A percentile compares a stretch with the other conserved stretches of the same genome.
Evolutionary conservation across 1,284 basidiomycete species (phyloP).

Genomic region (Xerocomus minutiporus): DNA sequence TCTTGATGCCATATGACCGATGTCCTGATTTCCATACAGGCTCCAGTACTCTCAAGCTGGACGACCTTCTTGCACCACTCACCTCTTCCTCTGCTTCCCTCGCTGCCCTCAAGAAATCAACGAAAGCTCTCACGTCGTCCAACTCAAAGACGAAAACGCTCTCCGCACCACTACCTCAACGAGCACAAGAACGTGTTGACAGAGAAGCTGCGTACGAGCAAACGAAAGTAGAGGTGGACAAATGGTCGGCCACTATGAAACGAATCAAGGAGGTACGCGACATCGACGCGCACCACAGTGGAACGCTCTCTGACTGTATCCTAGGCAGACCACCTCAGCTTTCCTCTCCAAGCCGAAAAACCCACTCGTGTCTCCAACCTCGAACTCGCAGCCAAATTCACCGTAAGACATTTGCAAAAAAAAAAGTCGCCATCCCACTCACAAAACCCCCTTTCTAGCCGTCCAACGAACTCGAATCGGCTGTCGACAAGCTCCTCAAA

Average conservation of each 20-base stretch:
- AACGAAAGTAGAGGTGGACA: slow-evolving; percentile 88
- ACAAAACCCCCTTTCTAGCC: slow-evolving; percentile 5
- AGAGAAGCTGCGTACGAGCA: slow-evolving; percentile 92
- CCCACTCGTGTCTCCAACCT: slow-evolving; percentile 65
- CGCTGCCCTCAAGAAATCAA: slow-evolving; percentile 63
- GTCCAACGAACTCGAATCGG: slow-evolving; percentile 73
- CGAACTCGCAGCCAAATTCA: slow-evolving; percentile 78
- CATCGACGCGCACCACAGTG: too few relatives aligned
- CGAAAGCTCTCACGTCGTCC: slow-evolving; percentile 49
- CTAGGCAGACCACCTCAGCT: slow-evolving; percentile 86
- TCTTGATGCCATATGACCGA: slow-evolving; percentile 1
- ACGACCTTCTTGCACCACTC: slow-evolving; percentile 73
- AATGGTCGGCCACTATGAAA: slow-evolving; percentile 92
- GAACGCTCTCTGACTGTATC: background rate
- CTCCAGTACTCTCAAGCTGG: slow-evolving; percentile 53
- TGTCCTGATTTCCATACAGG: slow-evolving; percentile 33
- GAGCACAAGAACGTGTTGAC: slow-evolving; percentile 86
- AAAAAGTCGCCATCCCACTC: background rate
- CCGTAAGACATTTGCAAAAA: slow-evolving; percentile 39
- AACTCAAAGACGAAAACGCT: slow-evolving; percentile 50
- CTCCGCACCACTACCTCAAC: slow-evolving; percentile 80
- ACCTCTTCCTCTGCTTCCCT: slow-evolving; percentile 55
- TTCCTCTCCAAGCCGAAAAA: slow-evolving; percentile 77
- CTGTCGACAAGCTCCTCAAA: slow-evolving; percentile 72
- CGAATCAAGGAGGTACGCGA: slow-evolving; percentile 67